phyloP scores from a whole-genome alignment of 2,329 filamentous ascomycete genomes.

The Raffaelea deltoideospora region DNA sequence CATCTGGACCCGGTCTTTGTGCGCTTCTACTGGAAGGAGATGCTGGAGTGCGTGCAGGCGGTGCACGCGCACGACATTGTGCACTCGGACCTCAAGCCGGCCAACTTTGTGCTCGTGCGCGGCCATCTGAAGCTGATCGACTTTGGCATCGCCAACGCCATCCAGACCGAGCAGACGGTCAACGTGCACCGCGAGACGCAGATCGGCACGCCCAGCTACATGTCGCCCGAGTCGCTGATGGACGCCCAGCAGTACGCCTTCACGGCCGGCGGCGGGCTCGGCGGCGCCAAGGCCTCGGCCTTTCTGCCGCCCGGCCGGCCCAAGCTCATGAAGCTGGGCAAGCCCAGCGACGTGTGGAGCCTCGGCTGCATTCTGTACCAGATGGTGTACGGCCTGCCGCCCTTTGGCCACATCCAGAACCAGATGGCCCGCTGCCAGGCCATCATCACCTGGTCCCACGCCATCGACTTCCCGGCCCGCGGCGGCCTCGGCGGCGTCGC shows the following conservation, averaged over 20 bases:
- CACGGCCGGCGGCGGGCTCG: constrained; percentile 12
- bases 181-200: constrained; percentile 95
- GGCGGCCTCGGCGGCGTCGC: constrained; percentile 53
- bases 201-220: constrained; percentile 94
- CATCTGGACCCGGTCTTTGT: constrained; percentile 80
- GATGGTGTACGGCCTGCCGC: constrained; percentile 93
- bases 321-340: constrained; percentile 89
- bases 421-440: constrained; percentile 76
- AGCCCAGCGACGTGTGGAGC: constrained; percentile 92
- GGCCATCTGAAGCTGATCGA: constrained; percentile 91
- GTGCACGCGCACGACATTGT: constrained; percentile 88
- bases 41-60: constrained; percentile 86
- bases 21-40: constrained; percentile 98
- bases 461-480: constrained; percentile 54
- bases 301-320: constrained; percentile 25
- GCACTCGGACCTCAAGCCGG: constrained; percentile 91
- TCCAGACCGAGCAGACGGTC: constrained; percentile 86
- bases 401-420: constrained; percentile 83
- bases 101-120: constrained; percentile 88
- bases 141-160: constrained; percentile 96
- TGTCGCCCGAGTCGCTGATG: constrained; percentile 88
- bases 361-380: constrained; percentile 94
- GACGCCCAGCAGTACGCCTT: constrained; percentile 52
- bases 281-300: constrained; percentile 2
- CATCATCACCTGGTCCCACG: constrained; percentile 65